Conservation (phyloP, 805 yeast genomes). For the Suhomyces emberorum region DNA sequence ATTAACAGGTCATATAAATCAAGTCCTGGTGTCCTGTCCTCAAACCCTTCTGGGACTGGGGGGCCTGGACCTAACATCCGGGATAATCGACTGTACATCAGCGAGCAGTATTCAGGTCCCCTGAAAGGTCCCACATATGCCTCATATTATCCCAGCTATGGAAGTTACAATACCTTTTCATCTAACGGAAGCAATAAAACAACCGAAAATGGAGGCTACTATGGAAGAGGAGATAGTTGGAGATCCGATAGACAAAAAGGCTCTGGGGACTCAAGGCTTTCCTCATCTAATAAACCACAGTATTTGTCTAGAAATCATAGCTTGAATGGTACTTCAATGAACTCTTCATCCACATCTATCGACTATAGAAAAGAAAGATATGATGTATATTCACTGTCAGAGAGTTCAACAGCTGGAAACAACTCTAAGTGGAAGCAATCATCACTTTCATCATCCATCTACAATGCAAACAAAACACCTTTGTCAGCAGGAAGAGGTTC, state of each 20-base stretch:
- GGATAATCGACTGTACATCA: conserved; percentile 13
- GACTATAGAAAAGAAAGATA: conserved; percentile 14
- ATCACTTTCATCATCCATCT: conserved; percentile 6
- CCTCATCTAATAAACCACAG: conserved; percentile 11
- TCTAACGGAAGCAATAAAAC: conserved; percentile 1
- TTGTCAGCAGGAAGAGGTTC: conserved; percentile 18
- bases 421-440: conserved; percentile 6
- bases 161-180: conserved; percentile 9
- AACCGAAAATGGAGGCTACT: conserved; percentile 6
- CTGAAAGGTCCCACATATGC: conserved; percentile 6
- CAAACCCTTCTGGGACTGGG: not conserved
- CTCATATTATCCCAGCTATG: conserved; percentile 25
- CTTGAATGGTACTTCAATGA: conserved; percentile 3
- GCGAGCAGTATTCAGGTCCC: conserved; percentile 7
- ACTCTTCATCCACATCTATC: conserved; percentile 2
- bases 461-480: conserved; percentile 13
- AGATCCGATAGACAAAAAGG: conserved; percentile 4
- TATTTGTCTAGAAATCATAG: not conserved
- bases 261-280: conserved; percentile 9
- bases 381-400: conserved; percentile 9
- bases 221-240: conserved; percentile 13
- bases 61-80: conserved; percentile 11
- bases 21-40: not conserved
- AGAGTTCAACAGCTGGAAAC: not conserved
- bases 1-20: not conserved